These are phyloP conservation scores for Pleurotus citrinopileatus DNA, from an alignment of 768 basidiomycete genomes.

Conservation along the genomic window DNA sequence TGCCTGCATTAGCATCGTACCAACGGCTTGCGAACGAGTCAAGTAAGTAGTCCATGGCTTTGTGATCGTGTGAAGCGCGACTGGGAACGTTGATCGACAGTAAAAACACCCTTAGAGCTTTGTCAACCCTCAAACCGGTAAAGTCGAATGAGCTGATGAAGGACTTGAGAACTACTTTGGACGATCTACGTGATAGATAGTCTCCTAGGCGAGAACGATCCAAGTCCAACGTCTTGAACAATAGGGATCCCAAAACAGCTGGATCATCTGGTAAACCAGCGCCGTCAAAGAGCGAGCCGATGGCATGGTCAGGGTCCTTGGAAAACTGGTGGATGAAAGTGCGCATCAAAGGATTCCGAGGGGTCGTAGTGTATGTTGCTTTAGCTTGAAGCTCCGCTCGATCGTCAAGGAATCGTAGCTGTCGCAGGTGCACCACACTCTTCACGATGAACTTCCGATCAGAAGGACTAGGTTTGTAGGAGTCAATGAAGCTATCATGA, in stretches of 20 bases:
- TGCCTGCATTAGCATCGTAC: conserved; percentile 83
- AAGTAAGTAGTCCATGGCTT: conserved; percentile 66
- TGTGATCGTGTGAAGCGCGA: conserved; percentile 31
- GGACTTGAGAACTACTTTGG: conserved; percentile 73
- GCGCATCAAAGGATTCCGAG: conserved; percentile 61
- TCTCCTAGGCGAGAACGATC: conserved; percentile 82
- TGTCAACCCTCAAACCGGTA: conserved; percentile 78
- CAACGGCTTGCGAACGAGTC: conserved; percentile 85
- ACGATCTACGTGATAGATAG: conserved; percentile 73
- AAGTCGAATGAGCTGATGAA: conserved; percentile 91
- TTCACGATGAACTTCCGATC: conserved; percentile 88
- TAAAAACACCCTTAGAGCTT: conserved; percentile 86
- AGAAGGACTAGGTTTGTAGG: conserved; percentile 48
- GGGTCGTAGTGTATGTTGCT: conserved; percentile 31
- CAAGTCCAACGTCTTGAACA: conserved; percentile 82
- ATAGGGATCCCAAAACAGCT: conserved; percentile 67
- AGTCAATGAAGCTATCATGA: conserved; percentile 58
- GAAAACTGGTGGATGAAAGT: conserved; percentile 79
- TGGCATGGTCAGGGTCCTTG: conserved; percentile 77
- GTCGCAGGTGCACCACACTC: conserved; percentile 76
- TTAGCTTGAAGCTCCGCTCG: conserved; percentile 58
- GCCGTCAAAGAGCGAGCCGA: conserved; percentile 65
- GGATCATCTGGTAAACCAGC: conserved; percentile 62
- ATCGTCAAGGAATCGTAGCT: conserved; percentile 68
- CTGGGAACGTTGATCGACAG: conserved; percentile 67